A percentile compares a stretch with the other conserved stretches of the same genome.
Conservation (phyloP, 1,139 yeast species). For the Hyphopichia khmerensis region DNA sequence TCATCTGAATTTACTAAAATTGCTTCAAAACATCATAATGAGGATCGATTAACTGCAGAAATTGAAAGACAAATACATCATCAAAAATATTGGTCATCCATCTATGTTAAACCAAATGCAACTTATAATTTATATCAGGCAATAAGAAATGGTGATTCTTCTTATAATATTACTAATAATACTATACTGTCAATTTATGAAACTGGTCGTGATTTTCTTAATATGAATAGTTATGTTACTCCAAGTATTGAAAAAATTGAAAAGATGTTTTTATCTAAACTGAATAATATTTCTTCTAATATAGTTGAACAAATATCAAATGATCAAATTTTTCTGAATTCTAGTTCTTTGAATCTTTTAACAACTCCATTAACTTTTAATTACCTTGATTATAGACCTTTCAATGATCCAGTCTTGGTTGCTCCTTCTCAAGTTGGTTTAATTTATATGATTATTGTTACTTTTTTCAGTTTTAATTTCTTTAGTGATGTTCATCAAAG, state of each 20-base stretch:
- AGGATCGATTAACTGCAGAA: constrained; percentile 22
- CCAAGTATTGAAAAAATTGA: constrained; percentile 19
- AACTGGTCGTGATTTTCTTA: constrained; percentile 41
- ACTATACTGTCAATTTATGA: constrained; percentile 30
- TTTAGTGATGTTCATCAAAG: constrained; percentile 53
- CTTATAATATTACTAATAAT: constrained; percentile 26
- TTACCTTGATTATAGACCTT: constrained; percentile 51
- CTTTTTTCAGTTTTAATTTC: constrained; percentile 57
- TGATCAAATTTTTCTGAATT: constrained; percentile 12
- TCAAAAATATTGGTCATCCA: constrained; percentile 45
- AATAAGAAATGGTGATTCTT: constrained; percentile 21
- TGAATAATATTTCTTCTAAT: constrained; percentile 3
- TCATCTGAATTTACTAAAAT: constrained; percentile 11
- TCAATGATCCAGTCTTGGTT: constrained; percentile 44
- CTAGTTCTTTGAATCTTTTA: constrained; percentile 18
- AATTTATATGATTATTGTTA: constrained; percentile 68
- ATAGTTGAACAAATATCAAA: constrained; percentile 6
- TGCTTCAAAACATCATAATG: constrained; percentile 15
- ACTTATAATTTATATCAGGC: constrained; percentile 29
- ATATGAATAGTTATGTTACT: constrained; percentile 26
- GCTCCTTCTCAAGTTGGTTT: constrained; percentile 78
- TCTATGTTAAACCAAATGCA: constrained; percentile 42
- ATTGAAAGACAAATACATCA: constrained; percentile 38
- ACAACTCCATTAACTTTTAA: constrained; percentile 37
- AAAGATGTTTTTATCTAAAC: constrained; percentile 6